Conservation (phyloP, 164 flowering plant species). For the Vitis rupestris region DNA sequence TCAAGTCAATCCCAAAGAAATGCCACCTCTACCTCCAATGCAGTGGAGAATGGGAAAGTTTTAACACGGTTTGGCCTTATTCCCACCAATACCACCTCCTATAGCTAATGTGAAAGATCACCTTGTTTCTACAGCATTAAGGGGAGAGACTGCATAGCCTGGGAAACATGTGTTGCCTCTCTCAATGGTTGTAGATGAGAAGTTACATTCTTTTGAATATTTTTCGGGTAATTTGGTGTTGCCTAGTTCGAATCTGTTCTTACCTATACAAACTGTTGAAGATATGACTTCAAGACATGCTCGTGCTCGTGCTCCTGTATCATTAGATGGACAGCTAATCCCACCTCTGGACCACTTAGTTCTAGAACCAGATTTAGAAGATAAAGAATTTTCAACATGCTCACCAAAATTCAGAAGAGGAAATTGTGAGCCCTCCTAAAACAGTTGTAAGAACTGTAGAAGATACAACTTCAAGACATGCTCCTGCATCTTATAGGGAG, state of each 20-base stretch:
- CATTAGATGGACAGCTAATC: no score
- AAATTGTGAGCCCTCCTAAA: no score
- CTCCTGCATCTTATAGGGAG: conserved; percentile 9
- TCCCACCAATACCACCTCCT: conserved; percentile 18
- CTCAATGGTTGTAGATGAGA: conserved; percentile 13
- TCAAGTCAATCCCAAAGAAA: conserved; percentile 31
- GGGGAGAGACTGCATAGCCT: conserved; percentile 8
- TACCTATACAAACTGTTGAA: no score
- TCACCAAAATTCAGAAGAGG: conserved; percentile 11
- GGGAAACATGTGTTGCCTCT: conserved; percentile 23
- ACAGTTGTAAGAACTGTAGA: no score
- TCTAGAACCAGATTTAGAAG: conserved; percentile 21
- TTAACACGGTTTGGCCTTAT: conserved; percentile 22
- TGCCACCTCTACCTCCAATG: conserved; percentile 91
- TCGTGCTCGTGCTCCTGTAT: no score
- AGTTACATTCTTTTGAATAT: conserved; percentile 11
- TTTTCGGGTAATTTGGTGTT: conserved; percentile 10
- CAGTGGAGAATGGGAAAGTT: conserved; percentile 79
- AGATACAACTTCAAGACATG: not conserved
- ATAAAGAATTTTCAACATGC: conserved; percentile 14
- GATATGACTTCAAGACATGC: no score
- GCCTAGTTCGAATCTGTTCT: conserved; percentile 6
- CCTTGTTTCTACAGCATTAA: conserved; percentile 14
- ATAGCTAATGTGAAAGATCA: conserved; percentile 21
- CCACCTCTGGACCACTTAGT: not conserved